These are phyloP conservation scores for Trichoderma sp. DNA, from an alignment of 2,329 filamentous ascomycete species.

Conservation along the genomic window DNA sequence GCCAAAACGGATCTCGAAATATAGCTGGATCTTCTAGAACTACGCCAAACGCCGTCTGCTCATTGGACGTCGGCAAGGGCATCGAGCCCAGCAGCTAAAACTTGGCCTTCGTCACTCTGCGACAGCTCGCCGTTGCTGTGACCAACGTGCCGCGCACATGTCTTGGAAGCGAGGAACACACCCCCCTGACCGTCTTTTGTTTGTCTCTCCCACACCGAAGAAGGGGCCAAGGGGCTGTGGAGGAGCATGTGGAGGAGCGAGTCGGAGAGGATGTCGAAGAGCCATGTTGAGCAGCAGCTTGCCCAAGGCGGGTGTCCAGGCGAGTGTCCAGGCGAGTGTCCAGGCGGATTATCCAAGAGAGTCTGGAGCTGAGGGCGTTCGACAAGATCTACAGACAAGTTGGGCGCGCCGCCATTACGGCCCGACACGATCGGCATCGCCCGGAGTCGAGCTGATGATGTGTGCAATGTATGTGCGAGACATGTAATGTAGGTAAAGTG, in stretches of 20 bases:
- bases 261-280: neutral
- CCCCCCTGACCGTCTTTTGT: neutral
- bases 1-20: slow-evolving; percentile 6
- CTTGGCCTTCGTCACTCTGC: slow-evolving; percentile 14
- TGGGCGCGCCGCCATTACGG: slow-evolving; percentile 17
- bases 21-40: slow-evolving; percentile 23
- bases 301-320: too few species aligned
- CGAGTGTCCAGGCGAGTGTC: too few species aligned
- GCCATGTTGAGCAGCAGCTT: too few species aligned
- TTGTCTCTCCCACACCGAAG: slow-evolving; percentile 6
- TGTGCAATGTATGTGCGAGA: neutral
- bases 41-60: slow-evolving; percentile 1
- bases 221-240: too few species aligned
- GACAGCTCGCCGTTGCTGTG: neutral
- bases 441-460: slow-evolving; percentile 14
- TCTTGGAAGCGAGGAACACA: neutral
- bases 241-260: too few species aligned
- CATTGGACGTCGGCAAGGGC: slow-evolving; percentile 9
- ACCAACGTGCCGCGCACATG: neutral
- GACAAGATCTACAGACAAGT: slow-evolving; percentile 11
- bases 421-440: slow-evolving; percentile 16
- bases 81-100: neutral
- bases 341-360: neutral
- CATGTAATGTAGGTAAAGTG: neutral
- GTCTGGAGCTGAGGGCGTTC: neutral